Conservation (phyloP, 176 grass and related monocot species). For the Raddia distichophylla region DNA sequence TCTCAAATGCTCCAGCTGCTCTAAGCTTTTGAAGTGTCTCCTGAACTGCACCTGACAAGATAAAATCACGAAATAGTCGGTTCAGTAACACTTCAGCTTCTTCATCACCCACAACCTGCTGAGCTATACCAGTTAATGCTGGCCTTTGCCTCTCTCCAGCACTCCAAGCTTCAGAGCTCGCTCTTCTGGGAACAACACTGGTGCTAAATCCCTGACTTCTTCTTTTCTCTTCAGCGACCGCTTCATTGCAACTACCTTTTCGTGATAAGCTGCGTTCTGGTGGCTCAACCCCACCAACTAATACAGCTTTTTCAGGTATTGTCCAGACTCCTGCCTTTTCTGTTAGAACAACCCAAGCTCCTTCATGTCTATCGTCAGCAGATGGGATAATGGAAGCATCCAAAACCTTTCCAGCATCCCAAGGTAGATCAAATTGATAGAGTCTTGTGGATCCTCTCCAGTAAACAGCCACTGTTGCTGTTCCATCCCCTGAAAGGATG, state of each 20-base stretch:
- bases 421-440: constrained; percentile 97
- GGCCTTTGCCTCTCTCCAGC: constrained; percentile 69
- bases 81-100: constrained; percentile 83
- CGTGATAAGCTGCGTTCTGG: constrained; percentile 96
- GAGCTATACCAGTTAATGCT: constrained; percentile 59
- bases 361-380: constrained; percentile 74
- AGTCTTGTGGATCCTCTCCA: constrained; percentile 91
- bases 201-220: constrained; percentile 58
- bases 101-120: constrained; percentile 69
- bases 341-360: constrained; percentile 96
- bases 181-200: constrained; percentile 70
- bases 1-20: constrained; percentile 84
- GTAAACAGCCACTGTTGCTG: constrained; percentile 82
- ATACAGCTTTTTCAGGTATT: constrained; percentile 96
- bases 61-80: constrained; percentile 86
- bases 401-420: constrained; percentile 92
- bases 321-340: constrained; percentile 94
- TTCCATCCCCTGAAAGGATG: constrained; percentile 95
- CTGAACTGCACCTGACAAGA: constrained; percentile 74
- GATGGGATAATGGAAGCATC: constrained; percentile 90
- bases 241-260: constrained; percentile 94
- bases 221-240: constrained; percentile 80
- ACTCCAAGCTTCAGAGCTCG: constrained; percentile 86
- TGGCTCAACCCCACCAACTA: constrained; percentile 96
- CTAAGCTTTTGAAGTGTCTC: constrained; percentile 75